A percentile compares a stretch with the other conserved stretches of the same genome.
These are phyloP conservation scores for Trapa incisa DNA, from an alignment of 345 rosid genomes.

Conservation along the genomic window DNA sequence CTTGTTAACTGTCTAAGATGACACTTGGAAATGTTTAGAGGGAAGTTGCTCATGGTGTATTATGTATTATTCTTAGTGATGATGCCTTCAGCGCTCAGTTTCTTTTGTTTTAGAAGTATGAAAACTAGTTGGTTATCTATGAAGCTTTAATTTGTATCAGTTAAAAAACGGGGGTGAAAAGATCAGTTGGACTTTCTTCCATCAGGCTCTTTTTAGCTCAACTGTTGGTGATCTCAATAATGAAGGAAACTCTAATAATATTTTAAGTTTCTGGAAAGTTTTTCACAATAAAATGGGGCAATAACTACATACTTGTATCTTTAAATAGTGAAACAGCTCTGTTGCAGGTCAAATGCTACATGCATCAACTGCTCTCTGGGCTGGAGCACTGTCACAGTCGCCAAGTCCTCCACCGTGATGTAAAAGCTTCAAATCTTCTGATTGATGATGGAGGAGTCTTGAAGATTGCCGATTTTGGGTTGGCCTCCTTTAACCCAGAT, in stretches of 20 bases:
- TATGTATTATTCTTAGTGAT: background rate
- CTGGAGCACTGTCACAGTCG: slow-evolving; percentile 86
- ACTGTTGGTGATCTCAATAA: too few species aligned
- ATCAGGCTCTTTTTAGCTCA: too few species aligned
- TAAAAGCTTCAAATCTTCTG: slow-evolving; percentile 93
- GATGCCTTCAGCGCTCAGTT: background rate
- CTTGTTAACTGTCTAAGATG: background rate
- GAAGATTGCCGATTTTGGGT: slow-evolving; percentile 88
- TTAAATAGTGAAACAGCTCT: background rate
- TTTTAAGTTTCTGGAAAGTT: background rate
- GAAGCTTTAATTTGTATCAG: too few species aligned
- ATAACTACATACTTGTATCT: background rate
- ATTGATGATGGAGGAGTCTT: slow-evolving; percentile 76
- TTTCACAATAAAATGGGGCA: background rate
- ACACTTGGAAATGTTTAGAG: background rate
- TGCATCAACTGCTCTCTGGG: slow-evolving; percentile 79
- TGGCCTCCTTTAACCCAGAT: slow-evolving; percentile 76
- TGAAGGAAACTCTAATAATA: background rate
- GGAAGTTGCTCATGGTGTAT: background rate
- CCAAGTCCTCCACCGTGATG: slow-evolving; percentile 96
- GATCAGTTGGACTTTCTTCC: too few species aligned
- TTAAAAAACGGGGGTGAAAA: too few species aligned
- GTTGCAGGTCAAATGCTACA: slow-evolving; percentile 80
- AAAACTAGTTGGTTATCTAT: too few species aligned
- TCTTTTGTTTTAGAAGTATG: too few species aligned